Evolutionary conservation across 2,329 filamentous ascomycete species (phyloP), one percentile per base, ranked within the genome.

Genomic region (Cercospora sp.): DNA sequence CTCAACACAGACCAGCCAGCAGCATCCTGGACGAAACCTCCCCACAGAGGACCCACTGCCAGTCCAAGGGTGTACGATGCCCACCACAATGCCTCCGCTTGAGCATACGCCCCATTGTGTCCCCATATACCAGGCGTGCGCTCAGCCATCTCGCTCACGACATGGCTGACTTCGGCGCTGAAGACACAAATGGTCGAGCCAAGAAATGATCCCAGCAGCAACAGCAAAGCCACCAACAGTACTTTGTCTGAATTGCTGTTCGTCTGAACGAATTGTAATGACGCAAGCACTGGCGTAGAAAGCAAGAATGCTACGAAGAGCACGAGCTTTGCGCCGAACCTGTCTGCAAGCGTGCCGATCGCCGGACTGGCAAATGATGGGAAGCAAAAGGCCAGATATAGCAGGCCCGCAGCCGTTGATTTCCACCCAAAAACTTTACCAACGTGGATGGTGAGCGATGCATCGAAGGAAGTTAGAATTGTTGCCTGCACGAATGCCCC

Each of bases 401-500:
- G 13, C 42, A 66, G 59, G 3, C 64, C 64, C 20, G 59, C 64
- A 9, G 60, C 55, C 33, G 53, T 23, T 39, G 64, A 30, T n/a
- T 39, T 53, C 31, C 57, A 66, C 16, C 58, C 39, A 39, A 66
- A 66, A 3, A 36, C 26, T 4, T 63, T 30, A 8, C 28, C 28
- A 30, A 66, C 18, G 33, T 66, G 45, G 31, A 66, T 66, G 23
- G 64, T 57, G n/a, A 66, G 48, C 18, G 59, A 60, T 26, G 39
- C 58, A 45, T 66, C 64, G 28, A 66, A 63, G 7, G 64, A 66
- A 18, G 64, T 66, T n/a, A 63, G 28, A 6, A 66, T 53, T 7
- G 39, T 57, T 13, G 64, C 64, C 18, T 66, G 58, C 23, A 42
- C 36, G 9, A 62, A 33, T 13, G 64, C 51, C 18, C 59, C 64